Evolutionary conservation across 2,329 filamentous ascomycete genomes (phyloP), one percentile per base, ranked within the genome.

Genomic region (Cordyceps cicadae): DNA sequence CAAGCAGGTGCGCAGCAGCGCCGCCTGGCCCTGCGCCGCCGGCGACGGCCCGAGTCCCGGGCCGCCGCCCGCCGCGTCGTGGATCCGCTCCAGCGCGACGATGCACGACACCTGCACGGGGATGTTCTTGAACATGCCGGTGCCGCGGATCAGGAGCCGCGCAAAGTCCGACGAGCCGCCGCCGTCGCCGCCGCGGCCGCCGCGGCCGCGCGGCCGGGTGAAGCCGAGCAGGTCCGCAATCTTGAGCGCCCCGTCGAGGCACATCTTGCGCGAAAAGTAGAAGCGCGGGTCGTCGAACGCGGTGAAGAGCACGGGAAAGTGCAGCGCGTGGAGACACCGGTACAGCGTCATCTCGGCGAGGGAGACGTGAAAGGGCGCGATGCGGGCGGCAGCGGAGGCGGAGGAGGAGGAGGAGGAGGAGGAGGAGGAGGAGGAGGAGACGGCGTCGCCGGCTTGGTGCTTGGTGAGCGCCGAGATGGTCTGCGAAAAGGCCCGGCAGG

Each of bases 211-310:
- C 17, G 59, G 66, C 17, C 62, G 64, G 3, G 68, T 67, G 15
- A 75, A 65, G 3, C 66, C 66, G 62, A 68, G 71, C 11, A 74
- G 69, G 53, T 71, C 68, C 1, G 69, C 66, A 8, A 74, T 65
- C 60, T 74, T 75, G 53, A 76, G 66, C 0, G 72, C 73, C 11
- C 71, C 73, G 65, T 81, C 78, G 11, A 80, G 71, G 48, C 74
- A 75, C 54, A 81, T 75, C 62, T 81, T 81, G 21, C 79, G 75
- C 0, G 80, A 82, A 67, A 80, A 83, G 67, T 81, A 81, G 63
- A 77, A 82, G 1, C 74, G 72, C 0, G 79, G 77, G 45, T 82
- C 74, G 1, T 74, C 69, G 14, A 76, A 71, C 0, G 80, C 77
- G 15, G 73, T 71, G 6, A 70, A 67, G 29, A 81, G 72, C 69